Conservation (phyloP, 2,329 filamentous ascomycete genomes). For the Zymoseptoria ardabiliae region DNA sequence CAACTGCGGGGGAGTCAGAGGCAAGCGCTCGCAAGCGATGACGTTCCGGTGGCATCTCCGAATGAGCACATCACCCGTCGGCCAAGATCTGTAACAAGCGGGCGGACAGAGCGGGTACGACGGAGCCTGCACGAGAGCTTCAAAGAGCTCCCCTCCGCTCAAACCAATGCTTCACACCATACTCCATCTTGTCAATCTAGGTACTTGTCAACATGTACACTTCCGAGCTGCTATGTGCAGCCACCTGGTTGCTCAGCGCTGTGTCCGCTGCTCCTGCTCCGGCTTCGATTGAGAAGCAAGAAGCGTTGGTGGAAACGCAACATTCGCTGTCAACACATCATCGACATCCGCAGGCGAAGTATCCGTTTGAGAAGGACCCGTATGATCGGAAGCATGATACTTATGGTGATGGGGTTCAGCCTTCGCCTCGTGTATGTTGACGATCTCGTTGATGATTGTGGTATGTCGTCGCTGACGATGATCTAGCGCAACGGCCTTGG, state of each 20-base stretch:
- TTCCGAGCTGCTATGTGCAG: background rate
- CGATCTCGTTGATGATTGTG: background rate
- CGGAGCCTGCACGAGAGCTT: background rate
- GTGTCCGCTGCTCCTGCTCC: background rate
- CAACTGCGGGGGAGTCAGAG: background rate
- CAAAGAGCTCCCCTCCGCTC: background rate
- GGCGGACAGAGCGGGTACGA: background rate
- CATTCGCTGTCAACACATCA: constrained; percentile 5
- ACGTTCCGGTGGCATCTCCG: background rate
- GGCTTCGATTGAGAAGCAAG: background rate
- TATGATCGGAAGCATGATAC: constrained; percentile 57
- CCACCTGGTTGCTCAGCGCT: background rate
- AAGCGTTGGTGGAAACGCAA: background rate
- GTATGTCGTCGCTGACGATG: constrained; percentile 1
- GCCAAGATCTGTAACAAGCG: background rate
- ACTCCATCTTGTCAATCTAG: background rate
- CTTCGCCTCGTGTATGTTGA: constrained; percentile 47
- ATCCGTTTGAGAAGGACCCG: constrained; percentile 58
- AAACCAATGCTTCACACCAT: background rate
- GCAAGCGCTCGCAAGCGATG: background rate
- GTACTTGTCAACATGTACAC: background rate
- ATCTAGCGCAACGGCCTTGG: constrained; percentile 39
- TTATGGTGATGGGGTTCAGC: constrained; percentile 53
- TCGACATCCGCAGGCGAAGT: constrained; percentile 32
- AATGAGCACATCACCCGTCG: background rate